Percentiles rank a stretch among this genome's conserved stretches.
These are phyloP conservation scores for Ganoderma meredithae DNA, from an alignment of 1,284 basidiomycete genomes.

Conservation along the genomic window DNA sequence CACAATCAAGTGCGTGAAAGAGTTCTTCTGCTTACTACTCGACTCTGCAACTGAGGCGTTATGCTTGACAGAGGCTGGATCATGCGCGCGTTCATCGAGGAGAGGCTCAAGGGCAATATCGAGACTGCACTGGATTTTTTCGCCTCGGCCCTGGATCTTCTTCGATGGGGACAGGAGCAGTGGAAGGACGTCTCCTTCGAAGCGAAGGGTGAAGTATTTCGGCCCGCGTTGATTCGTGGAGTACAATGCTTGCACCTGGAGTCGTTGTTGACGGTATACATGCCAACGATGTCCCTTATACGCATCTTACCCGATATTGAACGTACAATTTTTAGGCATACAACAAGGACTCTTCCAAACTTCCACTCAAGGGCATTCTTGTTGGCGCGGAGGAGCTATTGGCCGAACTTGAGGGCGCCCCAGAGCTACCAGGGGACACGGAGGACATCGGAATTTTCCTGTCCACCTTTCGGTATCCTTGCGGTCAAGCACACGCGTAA, in stretches of 20 bases:
- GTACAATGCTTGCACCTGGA: not conserved
- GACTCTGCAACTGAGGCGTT: not conserved
- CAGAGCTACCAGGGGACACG: constrained; percentile 4
- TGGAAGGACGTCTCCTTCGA: constrained; percentile 44
- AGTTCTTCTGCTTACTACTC: not conserved
- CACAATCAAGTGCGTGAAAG: constrained; percentile 47
- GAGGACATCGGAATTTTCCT: constrained; percentile 37
- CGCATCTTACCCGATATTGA: not conserved
- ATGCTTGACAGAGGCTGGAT: constrained; percentile 12
- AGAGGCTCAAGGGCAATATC: constrained; percentile 13
- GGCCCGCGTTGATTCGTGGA: constrained; percentile 36
- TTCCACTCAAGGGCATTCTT: not conserved
- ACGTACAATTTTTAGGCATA: not conserved
- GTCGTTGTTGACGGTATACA: not conserved
- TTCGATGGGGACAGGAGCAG: constrained; percentile 48
- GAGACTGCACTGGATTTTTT: constrained; percentile 28
- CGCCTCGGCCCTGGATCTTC: constrained; percentile 44
- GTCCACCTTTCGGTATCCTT: constrained; percentile 47
- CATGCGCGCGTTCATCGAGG: constrained; percentile 41
- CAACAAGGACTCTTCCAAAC: constrained; percentile 9
- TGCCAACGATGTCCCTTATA: constrained; percentile 1
- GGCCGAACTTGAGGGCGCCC: constrained; percentile 35
- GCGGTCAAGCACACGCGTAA: constrained; percentile 47
- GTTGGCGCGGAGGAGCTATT: constrained; percentile 36
- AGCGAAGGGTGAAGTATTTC: constrained; percentile 44